phyloP scores from a whole-genome alignment of 2,329 filamentous ascomycete species.

The Epichloe sp. region DNA sequence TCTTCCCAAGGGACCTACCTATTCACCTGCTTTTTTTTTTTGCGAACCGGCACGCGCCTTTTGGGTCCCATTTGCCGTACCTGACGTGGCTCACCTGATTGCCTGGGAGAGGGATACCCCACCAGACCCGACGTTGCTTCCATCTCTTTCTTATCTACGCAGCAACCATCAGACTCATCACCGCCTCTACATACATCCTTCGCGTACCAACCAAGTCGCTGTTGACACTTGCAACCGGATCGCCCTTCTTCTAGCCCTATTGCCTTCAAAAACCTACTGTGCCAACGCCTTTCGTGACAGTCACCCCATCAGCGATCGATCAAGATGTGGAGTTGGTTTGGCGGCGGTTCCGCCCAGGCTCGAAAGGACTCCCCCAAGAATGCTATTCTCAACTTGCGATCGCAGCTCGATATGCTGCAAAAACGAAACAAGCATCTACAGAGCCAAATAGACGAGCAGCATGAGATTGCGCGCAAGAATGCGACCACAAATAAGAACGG shows the following conservation, averaged over 20 bases:
- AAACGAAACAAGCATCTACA: slow-evolving; percentile 89
- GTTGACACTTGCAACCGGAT: background rate
- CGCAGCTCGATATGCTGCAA: slow-evolving; percentile 92
- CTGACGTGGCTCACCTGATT: background rate
- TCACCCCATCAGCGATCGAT: background rate
- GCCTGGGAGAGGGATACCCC: slow-evolving; percentile 3
- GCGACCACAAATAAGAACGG: slow-evolving; percentile 78
- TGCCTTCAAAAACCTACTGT: background rate
- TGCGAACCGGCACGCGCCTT: background rate
- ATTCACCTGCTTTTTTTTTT: background rate
- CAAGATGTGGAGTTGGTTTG: slow-evolving; percentile 79
- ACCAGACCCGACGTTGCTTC: background rate
- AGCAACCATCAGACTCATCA: background rate
- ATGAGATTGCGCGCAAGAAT: slow-evolving; percentile 76
- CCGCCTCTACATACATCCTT: background rate
- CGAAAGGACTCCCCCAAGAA: slow-evolving; percentile 96
- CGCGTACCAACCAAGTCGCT: background rate
- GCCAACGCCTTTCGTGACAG: background rate
- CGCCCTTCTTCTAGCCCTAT: too few relatives aligned
- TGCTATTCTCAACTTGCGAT: slow-evolving; percentile 76
- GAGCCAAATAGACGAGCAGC: slow-evolving; percentile 86
- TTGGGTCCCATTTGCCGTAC: background rate
- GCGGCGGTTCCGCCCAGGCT: slow-evolving; percentile 68
- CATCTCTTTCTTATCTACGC: background rate
- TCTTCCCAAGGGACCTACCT: background rate